phyloP scores from a whole-genome alignment of 805 yeast genomes.

The Nadsonia fulvescens region DNA sequence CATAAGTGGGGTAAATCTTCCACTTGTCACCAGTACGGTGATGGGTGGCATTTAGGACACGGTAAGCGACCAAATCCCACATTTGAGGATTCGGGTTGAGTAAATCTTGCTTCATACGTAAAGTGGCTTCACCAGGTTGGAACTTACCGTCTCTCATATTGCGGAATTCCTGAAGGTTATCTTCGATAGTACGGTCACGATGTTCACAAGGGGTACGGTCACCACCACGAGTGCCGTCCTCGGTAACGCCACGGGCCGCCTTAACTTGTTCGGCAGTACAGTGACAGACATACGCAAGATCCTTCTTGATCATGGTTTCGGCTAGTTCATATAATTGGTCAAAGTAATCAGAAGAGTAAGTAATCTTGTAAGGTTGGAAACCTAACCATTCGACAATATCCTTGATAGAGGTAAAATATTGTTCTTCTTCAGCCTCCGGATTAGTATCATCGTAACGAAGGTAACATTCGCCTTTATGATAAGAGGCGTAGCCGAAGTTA shows the following conservation, averaged over 20 bases:
- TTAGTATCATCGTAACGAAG: slow-evolving; percentile 93
- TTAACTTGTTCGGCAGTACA: slow-evolving; percentile 85
- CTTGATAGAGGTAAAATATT: slow-evolving; percentile 66
- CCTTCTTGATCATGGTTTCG: slow-evolving; percentile 53
- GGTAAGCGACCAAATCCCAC: slow-evolving; percentile 98
- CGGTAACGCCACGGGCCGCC: slow-evolving; percentile 74
- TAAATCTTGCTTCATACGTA: slow-evolving; percentile 93
- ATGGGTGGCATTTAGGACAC: slow-evolving; percentile 82
- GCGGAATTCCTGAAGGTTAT: slow-evolving; percentile 64
- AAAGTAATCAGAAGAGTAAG: slow-evolving; percentile 92
- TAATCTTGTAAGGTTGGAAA: slow-evolving; percentile 79
- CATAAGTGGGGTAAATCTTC: slow-evolving; percentile 97
- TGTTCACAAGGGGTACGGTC: slow-evolving; percentile 70
- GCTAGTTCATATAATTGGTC: slow-evolving; percentile 79
- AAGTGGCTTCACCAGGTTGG: slow-evolving; percentile 78
- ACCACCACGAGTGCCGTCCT: slow-evolving; percentile 89
- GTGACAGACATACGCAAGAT: slow-evolving; percentile 79
- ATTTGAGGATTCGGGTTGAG: slow-evolving; percentile 88
- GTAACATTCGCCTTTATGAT: slow-evolving; percentile 72
- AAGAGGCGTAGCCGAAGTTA: slow-evolving; percentile 91
- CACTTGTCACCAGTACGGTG: slow-evolving; percentile 94
- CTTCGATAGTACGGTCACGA: slow-evolving; percentile 53
- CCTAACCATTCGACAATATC: slow-evolving; percentile 90
- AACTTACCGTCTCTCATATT: slow-evolving; percentile 83
- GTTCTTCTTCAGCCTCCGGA: slow-evolving; percentile 96